Conservation (phyloP, 1,139 yeast genomes). For the Candida sp. region DNA sequence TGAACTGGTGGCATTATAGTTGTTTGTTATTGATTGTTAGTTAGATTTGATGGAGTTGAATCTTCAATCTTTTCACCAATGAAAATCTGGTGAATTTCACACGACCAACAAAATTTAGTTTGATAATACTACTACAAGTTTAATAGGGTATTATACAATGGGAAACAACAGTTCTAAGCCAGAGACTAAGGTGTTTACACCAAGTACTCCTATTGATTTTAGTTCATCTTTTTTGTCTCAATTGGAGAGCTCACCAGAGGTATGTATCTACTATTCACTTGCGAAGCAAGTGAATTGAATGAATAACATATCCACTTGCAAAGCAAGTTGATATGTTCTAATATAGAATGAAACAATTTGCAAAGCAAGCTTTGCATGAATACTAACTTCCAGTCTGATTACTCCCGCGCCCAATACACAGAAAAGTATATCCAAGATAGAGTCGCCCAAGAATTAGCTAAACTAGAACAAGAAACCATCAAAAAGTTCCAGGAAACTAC, state of each 20-base stretch:
- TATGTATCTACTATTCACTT: slow-evolving; percentile 18
- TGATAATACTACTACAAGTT: too few relatives aligned
- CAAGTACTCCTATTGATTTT: slow-evolving; percentile 73
- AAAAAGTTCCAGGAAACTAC: slow-evolving; percentile 53
- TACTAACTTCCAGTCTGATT: slow-evolving; percentile 55
- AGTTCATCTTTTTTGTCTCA: slow-evolving; percentile 66
- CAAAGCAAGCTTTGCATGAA: background rate
- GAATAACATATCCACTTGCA: too few relatives aligned
- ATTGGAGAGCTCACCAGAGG: slow-evolving; percentile 69
- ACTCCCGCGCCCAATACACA: slow-evolving; percentile 75
- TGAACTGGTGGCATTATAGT: slow-evolving; percentile 78
- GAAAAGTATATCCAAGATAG: slow-evolving; percentile 77
- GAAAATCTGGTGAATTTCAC: slow-evolving; percentile 1
- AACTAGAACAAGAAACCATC: slow-evolving; percentile 59
- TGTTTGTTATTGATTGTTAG: too few relatives aligned
- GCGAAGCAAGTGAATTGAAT: too few relatives aligned
- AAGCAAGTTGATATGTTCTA: background rate
- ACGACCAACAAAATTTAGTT: slow-evolving; percentile 1
- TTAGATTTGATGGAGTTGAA: background rate
- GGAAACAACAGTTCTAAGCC: slow-evolving; percentile 58
- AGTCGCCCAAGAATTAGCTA: slow-evolving; percentile 63
- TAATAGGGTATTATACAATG: slow-evolving; percentile 24
- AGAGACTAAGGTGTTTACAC: slow-evolving; percentile 64
- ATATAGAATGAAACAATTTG: too few relatives aligned
- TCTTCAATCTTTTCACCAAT: background rate